Base-by-base conservation (phyloP, 352 stramenopile genomes). In the Pythium folliculosum region DNA sequence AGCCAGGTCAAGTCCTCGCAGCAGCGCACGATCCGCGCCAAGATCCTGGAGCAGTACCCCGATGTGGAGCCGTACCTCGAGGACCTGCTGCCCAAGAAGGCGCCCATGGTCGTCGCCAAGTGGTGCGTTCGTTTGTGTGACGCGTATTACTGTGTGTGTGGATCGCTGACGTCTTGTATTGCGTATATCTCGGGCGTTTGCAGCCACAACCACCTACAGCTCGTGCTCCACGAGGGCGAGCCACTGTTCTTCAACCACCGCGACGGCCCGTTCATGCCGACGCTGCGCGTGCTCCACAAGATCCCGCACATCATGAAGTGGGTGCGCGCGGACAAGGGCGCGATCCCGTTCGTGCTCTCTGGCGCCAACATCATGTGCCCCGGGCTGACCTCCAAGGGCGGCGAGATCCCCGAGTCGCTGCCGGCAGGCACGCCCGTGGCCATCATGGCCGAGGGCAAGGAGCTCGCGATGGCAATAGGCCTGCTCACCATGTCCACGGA, bases 351-450 rank as follows among this genome's bases (percentile, higher is more conserved):
- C 72, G 81, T 99, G 60, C 78, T 99, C 14, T 98, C 96, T 7
- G 97, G 97, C 17, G 97, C 97, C 23, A 99, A 99, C 81, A 95
- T 99, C 60, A 99, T 99, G 97, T 99, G 97, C 65, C 97, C 97
- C 16, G 97, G 97, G 19, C 83, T 99, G 16, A 99, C 97, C 7
- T 99, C 97, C 65, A 85, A 89, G 19, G 96, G 96, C 44, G 96
- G 95, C 22, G 81, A 96, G 65, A 95, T 99, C 86, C 90, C 92
- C 10, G 85, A 96, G 37, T 83, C 97, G 22, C 63, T 98, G 64
- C 74, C 78, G 13, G 86, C 73, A 59, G 94, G 84, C 49, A 95
- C 81, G 51, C 87, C 91, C 0, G 92, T 98, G 59, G 92, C 92
- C 27, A 98, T 99, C 71, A 98, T 98, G 90, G 97, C 97, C 5